phyloP scores from a whole-genome alignment of 306 rosid species.

The Parietaria judaica region DNA sequence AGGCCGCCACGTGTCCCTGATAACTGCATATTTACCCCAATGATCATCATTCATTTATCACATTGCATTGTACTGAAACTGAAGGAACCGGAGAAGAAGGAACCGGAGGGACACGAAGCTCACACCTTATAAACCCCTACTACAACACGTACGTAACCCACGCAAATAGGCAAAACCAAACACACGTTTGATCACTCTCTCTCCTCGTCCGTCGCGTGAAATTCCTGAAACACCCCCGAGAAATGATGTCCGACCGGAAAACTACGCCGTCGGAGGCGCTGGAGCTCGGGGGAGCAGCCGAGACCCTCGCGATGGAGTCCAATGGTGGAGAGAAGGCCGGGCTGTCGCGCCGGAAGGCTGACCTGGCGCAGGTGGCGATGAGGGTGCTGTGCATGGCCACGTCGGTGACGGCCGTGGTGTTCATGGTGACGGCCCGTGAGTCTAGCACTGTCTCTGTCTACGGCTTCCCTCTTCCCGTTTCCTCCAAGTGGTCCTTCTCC shows the following conservation, averaged over 20 bases:
- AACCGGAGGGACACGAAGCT: constrained; percentile 1
- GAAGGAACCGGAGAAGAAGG: not conserved
- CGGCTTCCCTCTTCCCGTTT: constrained; percentile 54
- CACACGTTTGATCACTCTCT: not conserved
- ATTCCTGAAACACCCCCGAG: too few relatives aligned
- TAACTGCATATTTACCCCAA: too few relatives aligned
- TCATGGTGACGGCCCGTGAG: constrained; percentile 74
- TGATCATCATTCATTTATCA: too few relatives aligned
- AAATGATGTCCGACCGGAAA: constrained; percentile 42
- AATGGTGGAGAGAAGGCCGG: not conserved
- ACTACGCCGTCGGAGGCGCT: constrained; percentile 27
- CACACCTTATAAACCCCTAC: constrained; percentile 1
- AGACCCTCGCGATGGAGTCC: constrained; percentile 22
- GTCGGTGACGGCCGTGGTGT: constrained; percentile 41
- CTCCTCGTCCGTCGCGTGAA: not conserved
- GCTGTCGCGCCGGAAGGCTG: constrained; percentile 27
- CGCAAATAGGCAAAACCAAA: not conserved
- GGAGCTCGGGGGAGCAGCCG: constrained; percentile 22
- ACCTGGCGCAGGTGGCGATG: constrained; percentile 34
- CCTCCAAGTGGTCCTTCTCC: constrained; percentile 78
- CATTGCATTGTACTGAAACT: too few relatives aligned
- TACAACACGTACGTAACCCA: not conserved
- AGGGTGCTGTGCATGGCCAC: constrained; percentile 44
- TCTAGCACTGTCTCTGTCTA: constrained; percentile 41
- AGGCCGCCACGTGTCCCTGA: too few relatives aligned